Evolutionary conservation across 768 basidiomycete genomes (phyloP), one percentile per base, ranked within the genome.

Genomic region (Suillus subaureus): DNA sequence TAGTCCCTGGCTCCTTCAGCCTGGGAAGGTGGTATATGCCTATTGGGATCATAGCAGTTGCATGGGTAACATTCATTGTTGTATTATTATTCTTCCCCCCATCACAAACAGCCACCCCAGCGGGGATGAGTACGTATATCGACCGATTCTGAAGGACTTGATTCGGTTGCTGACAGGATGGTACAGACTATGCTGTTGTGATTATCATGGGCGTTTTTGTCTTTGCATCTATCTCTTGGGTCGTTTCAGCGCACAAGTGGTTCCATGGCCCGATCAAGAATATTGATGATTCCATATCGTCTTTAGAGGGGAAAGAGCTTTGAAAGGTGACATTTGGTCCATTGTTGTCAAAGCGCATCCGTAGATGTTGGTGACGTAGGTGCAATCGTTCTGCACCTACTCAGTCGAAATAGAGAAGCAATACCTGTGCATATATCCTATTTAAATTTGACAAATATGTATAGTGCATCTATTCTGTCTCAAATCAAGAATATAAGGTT

Each of bases 161-260:
- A 35, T 37, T 26, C 26, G 7, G 55, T 31, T 43, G 31, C 64
- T 65, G 5, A 72, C 49, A 40, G 49, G 42, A 61, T 23, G 33
- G 16, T 6, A 16, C 67, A 92, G 90, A 91, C 71, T 91, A 90
- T 70, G 81, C 89, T 1, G 84, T 89, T 35, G 87, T 90, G 15
- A 84, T 91, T 64, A 83, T 91, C 71, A 80, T 83, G 79, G 79
- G 78, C 1, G 88, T 91, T 6, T 89, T 91, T 72, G 71, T 89
- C 18, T 89, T 90, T 69, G 87, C 90, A 1, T 76, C 85, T 1
- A 62, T 81, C 5, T 89, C 86, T 7, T 92, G 90, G 90, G 73
- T 87, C 7, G 39, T 87, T 5, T 90, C 89, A 28, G 90, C 90
- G 1, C 84, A 77, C 42, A 85, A 87, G 65, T 92, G 90, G 90